phyloP scores from a whole-genome alignment of 306 rosid species.

The Cyclanthera cordifolia region DNA sequence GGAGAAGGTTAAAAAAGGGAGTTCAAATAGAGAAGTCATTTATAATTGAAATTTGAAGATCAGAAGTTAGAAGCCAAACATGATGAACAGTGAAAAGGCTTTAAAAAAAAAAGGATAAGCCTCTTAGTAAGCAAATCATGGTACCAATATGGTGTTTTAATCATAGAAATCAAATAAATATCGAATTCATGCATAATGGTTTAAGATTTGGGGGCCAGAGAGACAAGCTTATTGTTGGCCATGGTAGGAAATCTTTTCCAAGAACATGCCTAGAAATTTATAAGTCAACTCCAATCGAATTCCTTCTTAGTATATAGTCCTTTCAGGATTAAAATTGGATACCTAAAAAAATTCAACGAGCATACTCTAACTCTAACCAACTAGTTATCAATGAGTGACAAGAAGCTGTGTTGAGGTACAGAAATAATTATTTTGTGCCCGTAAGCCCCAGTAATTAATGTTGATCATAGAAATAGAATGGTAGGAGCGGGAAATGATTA shows the following conservation, averaged over 20 bases:
- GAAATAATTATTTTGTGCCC: neutral
- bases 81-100: neutral
- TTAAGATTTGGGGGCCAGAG: neutral
- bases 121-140: neutral
- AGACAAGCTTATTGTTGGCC: neutral
- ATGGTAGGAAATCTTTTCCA: neutral
- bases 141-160: neutral
- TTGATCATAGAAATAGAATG: neutral
- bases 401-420: neutral
- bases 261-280: neutral
- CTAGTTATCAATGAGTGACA: neutral
- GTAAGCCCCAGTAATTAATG: neutral
- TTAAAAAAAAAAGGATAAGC: too few species aligned
- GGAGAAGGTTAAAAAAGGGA: conserved; percentile 13
- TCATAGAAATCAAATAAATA: neutral
- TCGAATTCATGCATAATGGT: neutral
- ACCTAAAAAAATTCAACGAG: neutral
- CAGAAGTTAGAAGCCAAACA: conserved; percentile 1
- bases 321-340: neutral
- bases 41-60: conserved; percentile 6
- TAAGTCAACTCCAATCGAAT: neutral
- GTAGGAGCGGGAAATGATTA: neutral
- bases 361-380: neutral
- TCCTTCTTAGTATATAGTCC: neutral
- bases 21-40: conserved; percentile 4